Evolutionary conservation across 2,329 filamentous ascomycete species (phyloP).

Genomic region (Rutstroemia sp.): DNA sequence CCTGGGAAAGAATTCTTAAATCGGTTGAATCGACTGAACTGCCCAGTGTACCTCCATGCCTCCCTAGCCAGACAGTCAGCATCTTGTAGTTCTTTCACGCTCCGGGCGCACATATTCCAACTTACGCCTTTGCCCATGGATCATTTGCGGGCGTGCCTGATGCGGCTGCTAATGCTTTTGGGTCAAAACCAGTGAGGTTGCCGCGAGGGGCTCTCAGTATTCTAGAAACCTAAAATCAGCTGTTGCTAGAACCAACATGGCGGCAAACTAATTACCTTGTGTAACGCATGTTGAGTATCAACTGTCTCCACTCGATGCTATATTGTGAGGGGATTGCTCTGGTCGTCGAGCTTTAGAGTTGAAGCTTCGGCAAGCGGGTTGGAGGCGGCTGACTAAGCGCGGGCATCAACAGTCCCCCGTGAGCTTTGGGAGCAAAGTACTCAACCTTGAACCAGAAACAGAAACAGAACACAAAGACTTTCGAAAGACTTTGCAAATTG

Average conservation of each 20-base stretch:
- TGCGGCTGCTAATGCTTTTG: slow-evolving; percentile 69
- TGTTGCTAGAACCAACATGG: background rate
- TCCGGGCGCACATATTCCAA: slow-evolving; percentile 19
- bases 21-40: slow-evolving; percentile 81
- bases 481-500: slow-evolving; percentile 1
- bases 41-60: slow-evolving; percentile 87
- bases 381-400: slow-evolving; percentile 3
- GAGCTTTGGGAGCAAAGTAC: background rate
- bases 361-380: background rate
- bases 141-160: slow-evolving; percentile 55
- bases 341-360: background rate
- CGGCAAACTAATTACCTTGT: slow-evolving; percentile 21
- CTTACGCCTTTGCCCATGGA: slow-evolving; percentile 59
- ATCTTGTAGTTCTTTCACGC: background rate
- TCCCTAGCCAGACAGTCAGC: slow-evolving; percentile 65
- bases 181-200: slow-evolving; percentile 90
- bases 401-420: background rate
- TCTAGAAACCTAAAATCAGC: slow-evolving; percentile 19
- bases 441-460: background rate
- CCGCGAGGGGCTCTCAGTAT: slow-evolving; percentile 36
- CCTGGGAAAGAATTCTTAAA: slow-evolving; percentile 84
- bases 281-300: slow-evolving; percentile 25
- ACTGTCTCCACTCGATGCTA: background rate
- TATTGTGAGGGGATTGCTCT: slow-evolving; percentile 1
- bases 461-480: slow-evolving; percentile 3